These are phyloP conservation scores for Phytophthora capsici DNA, from an alignment of 352 stramenopile genomes.

Conservation along the genomic window DNA sequence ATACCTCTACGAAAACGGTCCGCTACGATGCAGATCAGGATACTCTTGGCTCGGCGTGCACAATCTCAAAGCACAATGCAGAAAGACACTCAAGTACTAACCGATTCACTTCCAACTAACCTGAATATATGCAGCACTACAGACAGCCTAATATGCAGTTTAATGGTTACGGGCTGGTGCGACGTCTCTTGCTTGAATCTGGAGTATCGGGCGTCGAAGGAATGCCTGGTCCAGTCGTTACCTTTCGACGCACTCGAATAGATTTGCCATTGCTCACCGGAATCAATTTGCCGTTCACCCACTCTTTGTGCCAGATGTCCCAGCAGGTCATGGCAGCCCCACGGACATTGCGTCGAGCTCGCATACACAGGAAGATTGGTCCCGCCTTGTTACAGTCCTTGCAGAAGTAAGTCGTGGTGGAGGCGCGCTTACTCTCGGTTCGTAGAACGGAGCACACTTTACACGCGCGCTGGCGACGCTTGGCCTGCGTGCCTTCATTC, in stretches of 20 bases:
- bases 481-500: background rate
- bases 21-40: no score
- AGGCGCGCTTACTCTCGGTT: background rate
- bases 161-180: constrained; percentile 1
- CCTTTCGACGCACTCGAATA: background rate
- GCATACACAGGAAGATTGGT: constrained; percentile 1
- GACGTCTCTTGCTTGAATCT: constrained; percentile 1
- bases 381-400: background rate
- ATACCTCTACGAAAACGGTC: no score
- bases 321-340: constrained; percentile 3
- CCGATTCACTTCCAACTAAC: no score
- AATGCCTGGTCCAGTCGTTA: no score
- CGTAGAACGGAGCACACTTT: background rate
- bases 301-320: constrained; percentile 11
- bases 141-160: constrained; percentile 3
- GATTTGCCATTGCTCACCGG: background rate
- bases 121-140: constrained; percentile 4
- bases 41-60: no score
- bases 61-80: no score
- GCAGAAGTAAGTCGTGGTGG: constrained; percentile 4
- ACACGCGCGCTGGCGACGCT: background rate
- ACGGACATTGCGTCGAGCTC: background rate
- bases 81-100: no score
- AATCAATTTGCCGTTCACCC: constrained; percentile 3
- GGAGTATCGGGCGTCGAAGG: background rate